Base-by-base conservation (phyloP, 2,329 filamentous ascomycete genomes). In the Monosporascus sp. region DNA sequence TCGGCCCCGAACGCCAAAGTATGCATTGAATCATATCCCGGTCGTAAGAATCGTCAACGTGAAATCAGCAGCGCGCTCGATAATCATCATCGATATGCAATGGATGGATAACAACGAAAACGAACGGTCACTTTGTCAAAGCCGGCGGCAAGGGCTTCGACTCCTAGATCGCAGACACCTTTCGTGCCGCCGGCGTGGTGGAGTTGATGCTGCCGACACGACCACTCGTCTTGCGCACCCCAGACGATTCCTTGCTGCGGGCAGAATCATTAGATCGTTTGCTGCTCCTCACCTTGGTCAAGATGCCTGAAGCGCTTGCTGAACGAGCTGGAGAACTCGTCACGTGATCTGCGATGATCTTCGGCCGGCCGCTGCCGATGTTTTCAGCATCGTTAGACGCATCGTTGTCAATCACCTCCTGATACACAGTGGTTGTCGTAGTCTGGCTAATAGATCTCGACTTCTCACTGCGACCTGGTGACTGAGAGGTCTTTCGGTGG, bases 381-480 rank as follows among this genome's bases (percentile, higher is more conserved):
- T 90, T 90, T 66, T 90, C 87, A 11, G 82, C 80, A 60, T 90
- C 87, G 55, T 87, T 82, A 20, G 83, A 85, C 14, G 83, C 79
- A 60, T 87, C 83, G 58, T 88, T 86, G 62, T 88, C 83, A 52
- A 86, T 79, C 24, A 80, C 71, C 37, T 78, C 76, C 62, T 84
- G 85, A 54, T 83, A 84, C 3, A 87, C 85, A 0, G 87, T 88
- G 14, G 88, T 85, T 3, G 85, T 89, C 3, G 85, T 86, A 4
- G 83, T 86, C 69, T 90, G 88, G 69, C 88, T 91, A 52, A 88
- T 81, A 1, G 90, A 88, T 47, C 89, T 80, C 51, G 77, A 72
- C 72, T 84, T 87, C 53, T 84, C 82, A 48, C 68, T 79, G 62
- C 76, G 79, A 54, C 74, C 81, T 37, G 79, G 88, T 51, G 80